Conservation (phyloP, 306 rosid species). For the Senna tora region DNA sequence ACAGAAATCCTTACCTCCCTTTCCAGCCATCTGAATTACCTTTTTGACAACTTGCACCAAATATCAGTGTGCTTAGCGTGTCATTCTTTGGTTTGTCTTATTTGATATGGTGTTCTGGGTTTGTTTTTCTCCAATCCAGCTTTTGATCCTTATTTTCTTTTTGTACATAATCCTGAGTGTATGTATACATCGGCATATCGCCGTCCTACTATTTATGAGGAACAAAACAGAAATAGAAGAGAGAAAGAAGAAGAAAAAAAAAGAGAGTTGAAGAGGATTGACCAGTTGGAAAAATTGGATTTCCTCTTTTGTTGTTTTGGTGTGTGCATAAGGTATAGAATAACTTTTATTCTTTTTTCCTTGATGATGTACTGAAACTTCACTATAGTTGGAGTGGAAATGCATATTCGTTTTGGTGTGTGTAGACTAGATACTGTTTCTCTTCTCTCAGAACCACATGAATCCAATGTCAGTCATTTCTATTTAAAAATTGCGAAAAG, state of each 20-base stretch:
- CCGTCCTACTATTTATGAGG: constrained; percentile 69
- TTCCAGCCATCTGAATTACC: constrained; percentile 30
- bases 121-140: constrained; percentile 63
- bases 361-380: constrained; percentile 70
- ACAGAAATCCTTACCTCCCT: constrained; percentile 54
- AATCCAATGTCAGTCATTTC: constrained; percentile 33
- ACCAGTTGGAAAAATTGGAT: constrained; percentile 57
- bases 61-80: constrained; percentile 62
- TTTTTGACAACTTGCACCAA: constrained; percentile 46
- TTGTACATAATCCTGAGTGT: constrained; percentile 85
- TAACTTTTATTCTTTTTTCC: constrained; percentile 40
- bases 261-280: constrained; percentile 44
- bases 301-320: constrained; percentile 58
- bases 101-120: constrained; percentile 57
- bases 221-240: constrained; percentile 51
- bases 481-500: constrained; percentile 21
- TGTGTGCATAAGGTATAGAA: constrained; percentile 87
- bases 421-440: constrained; percentile 45
- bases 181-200: constrained; percentile 78
- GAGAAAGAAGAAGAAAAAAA: constrained; percentile 33
- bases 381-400: constrained; percentile 71
- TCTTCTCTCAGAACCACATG: constrained; percentile 29
- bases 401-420: constrained; percentile 90
- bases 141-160: constrained; percentile 65
- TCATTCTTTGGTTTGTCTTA: constrained; percentile 71